These are phyloP conservation scores for Ogataea sp. DNA, from an alignment of 805 yeast species.

Conservation along the genomic window DNA sequence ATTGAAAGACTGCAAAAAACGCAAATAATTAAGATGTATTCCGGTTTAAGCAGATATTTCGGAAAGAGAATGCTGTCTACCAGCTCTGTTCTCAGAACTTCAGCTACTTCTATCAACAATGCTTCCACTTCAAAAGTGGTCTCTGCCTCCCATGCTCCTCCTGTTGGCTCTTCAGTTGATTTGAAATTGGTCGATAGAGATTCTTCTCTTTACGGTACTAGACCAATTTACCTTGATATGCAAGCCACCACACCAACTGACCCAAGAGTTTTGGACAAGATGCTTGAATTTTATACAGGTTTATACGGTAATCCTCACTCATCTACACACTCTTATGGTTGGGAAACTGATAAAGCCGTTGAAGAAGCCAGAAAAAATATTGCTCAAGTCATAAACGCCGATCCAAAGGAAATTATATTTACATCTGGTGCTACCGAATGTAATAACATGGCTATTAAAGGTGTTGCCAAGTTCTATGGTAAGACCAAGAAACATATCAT, in stretches of 20 bases:
- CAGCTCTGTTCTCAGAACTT: conserved; percentile 3
- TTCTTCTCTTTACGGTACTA: conserved; percentile 44
- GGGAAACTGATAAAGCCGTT: conserved; percentile 95
- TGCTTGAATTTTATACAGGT: conserved; percentile 84
- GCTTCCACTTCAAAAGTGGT: conserved; percentile 10
- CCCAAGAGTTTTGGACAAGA: conserved; percentile 87
- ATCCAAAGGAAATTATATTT: conserved; percentile 93
- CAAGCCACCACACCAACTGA: conserved; percentile 99
- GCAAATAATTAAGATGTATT: not conserved
- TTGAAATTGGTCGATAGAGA: conserved; percentile 37
- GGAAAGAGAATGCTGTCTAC: conserved; percentile 2
- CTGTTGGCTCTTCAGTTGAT: conserved; percentile 37
- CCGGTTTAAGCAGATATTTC: not conserved
- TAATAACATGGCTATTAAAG: conserved; percentile 91
- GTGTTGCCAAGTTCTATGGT: conserved; percentile 88
- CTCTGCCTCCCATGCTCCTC: conserved; percentile 23
- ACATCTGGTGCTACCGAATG: conserved; percentile 98
- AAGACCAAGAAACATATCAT: conserved; percentile 89
- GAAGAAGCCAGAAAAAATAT: conserved; percentile 79
- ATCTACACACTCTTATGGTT: conserved; percentile 93
- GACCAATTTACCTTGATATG: conserved; percentile 94
- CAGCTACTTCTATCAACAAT: conserved; percentile 14
- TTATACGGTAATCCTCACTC: conserved; percentile 97
- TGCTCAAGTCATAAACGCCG: conserved; percentile 83
- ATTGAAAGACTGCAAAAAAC: too few relatives aligned